These are phyloP conservation scores for Penicillium waksmanii DNA, from an alignment of 495 filamentous ascomycete species.

Conservation along the genomic window DNA sequence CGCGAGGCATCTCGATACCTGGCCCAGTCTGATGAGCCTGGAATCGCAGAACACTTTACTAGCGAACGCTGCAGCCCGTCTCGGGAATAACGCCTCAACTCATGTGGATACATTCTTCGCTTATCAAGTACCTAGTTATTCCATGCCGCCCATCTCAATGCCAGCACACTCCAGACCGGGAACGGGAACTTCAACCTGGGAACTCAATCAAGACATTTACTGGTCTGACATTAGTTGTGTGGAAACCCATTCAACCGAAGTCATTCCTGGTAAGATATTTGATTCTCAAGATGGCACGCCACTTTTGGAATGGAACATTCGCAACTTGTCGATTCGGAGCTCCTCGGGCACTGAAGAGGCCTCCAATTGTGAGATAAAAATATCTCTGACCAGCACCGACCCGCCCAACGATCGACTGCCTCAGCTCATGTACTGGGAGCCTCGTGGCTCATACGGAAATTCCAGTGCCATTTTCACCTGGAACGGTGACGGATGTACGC, in stretches of 20 bases:
- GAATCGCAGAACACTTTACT: constrained; percentile 24
- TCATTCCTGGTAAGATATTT: background rate
- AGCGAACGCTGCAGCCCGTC: constrained; percentile 1
- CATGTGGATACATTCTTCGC: constrained; percentile 12
- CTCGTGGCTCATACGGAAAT: constrained; percentile 1
- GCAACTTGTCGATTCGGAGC: constrained; percentile 2
- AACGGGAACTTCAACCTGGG: constrained; percentile 7
- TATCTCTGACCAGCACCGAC: constrained; percentile 16
- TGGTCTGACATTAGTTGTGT: constrained; percentile 29
- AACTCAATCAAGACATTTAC: constrained; percentile 28
- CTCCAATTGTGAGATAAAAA: constrained; percentile 11
- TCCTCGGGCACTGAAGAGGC: background rate
- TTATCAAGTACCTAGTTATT: constrained; percentile 14
- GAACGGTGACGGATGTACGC: constrained; percentile 14
- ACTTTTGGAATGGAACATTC: constrained; percentile 1
- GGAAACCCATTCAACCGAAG: background rate
- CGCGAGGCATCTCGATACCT: constrained; percentile 20
- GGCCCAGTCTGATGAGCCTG: constrained; percentile 27
- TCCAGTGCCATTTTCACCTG: constrained; percentile 7
- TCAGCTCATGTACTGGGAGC: constrained; percentile 31
- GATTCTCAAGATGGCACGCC: background rate
- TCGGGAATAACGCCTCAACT: background rate
- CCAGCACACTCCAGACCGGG: constrained; percentile 11
- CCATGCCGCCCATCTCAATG: constrained; percentile 18
- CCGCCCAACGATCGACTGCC: background rate